phyloP scores from a whole-genome alignment of 2,329 filamentous ascomycete genomes.

The Hymenoscyphus fraxineus region DNA sequence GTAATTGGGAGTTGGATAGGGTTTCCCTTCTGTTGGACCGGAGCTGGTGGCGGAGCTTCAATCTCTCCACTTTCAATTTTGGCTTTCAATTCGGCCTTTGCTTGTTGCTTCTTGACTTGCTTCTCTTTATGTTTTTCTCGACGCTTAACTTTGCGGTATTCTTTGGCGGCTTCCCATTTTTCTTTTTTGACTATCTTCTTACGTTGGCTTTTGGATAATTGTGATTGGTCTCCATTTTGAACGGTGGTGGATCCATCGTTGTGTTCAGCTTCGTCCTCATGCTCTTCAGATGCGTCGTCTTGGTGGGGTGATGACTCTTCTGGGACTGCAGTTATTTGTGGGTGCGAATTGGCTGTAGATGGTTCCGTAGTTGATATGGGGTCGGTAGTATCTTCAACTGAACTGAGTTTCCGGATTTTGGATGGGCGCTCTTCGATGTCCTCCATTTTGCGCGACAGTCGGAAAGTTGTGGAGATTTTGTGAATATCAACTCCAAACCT shows the following conservation, averaged over 20 bases:
- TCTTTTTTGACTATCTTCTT: conserved; percentile 73
- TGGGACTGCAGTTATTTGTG: neutral
- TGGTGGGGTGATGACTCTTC: conserved; percentile 3
- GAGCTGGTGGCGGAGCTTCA: conserved; percentile 17
- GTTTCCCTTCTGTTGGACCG: conserved; percentile 15
- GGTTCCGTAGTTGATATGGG: neutral
- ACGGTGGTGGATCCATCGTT: neutral
- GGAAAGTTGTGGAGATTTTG: conserved; percentile 2
- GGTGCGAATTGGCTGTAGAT: neutral
- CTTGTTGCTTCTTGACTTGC: conserved; percentile 46
- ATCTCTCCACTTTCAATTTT: conserved; percentile 35
- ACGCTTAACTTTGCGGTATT: conserved; percentile 50
- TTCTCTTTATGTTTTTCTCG: conserved; percentile 51
- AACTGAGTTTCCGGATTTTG: conserved; percentile 31
- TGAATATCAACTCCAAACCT: conserved; percentile 6
- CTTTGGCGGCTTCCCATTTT: conserved; percentile 71
- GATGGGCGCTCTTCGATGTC: conserved; percentile 31
- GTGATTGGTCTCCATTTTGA: conserved; percentile 13
- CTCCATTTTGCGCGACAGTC: conserved; percentile 22
- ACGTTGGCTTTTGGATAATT: conserved; percentile 77
- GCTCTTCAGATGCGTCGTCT: conserved; percentile 5
- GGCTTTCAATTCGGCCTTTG: conserved; percentile 43
- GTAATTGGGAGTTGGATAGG: conserved; percentile 66
- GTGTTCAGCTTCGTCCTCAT: neutral
- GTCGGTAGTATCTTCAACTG: conserved; percentile 9